phyloP scores from a whole-genome alignment of 1,139 yeast genomes.

The Diutina rugosa region DNA sequence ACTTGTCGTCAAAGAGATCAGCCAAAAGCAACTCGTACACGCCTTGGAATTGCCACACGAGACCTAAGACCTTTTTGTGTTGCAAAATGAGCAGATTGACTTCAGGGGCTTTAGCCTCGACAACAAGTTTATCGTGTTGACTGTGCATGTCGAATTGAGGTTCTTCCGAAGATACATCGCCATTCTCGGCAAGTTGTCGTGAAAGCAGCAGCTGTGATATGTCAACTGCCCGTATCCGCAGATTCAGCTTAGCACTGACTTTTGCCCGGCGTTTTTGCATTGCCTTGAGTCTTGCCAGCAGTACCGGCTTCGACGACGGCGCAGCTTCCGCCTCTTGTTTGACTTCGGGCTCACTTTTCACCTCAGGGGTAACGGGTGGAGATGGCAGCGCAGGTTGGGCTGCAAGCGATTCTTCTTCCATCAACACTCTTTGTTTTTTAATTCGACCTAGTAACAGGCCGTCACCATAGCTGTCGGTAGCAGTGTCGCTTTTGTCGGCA shows the following conservation, averaged over 20 bases:
- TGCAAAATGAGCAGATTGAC: constrained; percentile 62
- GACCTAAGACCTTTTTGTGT: constrained; percentile 64
- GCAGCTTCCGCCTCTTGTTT: constrained; percentile 4
- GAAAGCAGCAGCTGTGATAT: constrained; percentile 70
- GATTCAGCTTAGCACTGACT: constrained; percentile 54
- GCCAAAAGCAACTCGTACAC: constrained; percentile 73
- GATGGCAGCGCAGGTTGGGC: neutral
- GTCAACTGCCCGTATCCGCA: constrained; percentile 52
- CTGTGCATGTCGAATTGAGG: constrained; percentile 50
- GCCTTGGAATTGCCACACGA: constrained; percentile 96
- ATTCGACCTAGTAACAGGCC: constrained; percentile 1
- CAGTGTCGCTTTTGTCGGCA: constrained; percentile 21
- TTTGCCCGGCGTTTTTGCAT: constrained; percentile 91
- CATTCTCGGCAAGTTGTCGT: constrained; percentile 34
- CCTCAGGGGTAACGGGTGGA: constrained; percentile 3
- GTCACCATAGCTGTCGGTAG: constrained; percentile 12
- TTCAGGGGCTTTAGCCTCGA: constrained; percentile 64
- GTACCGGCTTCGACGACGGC: constrained; percentile 5
- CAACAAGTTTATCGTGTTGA: constrained; percentile 69
- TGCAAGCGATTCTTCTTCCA: constrained; percentile 5
- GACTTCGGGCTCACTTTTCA: constrained; percentile 3
- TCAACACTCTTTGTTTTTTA: constrained; percentile 4
- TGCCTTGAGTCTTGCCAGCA: constrained; percentile 72
- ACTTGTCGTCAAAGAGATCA: constrained; percentile 71
- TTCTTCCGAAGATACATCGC: constrained; percentile 7